Percentiles rank a stretch among this genome's conserved stretches.
phyloP scores from a whole-genome alignment of 768 basidiomycete genomes.

The Mrakia frigida region DNA sequence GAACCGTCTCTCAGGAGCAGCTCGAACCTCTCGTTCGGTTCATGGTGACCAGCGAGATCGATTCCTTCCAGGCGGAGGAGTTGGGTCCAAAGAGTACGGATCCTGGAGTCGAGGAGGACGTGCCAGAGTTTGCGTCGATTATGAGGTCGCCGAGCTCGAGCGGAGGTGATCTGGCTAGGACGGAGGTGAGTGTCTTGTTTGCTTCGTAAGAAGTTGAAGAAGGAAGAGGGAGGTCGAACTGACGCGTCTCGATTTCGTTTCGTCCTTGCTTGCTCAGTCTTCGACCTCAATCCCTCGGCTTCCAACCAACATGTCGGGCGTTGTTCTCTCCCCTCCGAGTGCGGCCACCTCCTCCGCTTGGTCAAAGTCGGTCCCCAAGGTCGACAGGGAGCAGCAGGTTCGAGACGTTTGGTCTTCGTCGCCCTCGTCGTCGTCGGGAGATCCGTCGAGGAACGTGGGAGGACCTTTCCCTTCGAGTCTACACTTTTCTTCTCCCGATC shows the following conservation, averaged over 20 bases:
- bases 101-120: slow-evolving; percentile 22
- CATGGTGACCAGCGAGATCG: slow-evolving; percentile 30
- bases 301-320: neutral
- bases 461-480: slow-evolving; percentile 6
- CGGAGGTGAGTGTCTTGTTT: slow-evolving; percentile 7
- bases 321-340: slow-evolving; percentile 29
- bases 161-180: slow-evolving; percentile 4
- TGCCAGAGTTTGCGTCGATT: slow-evolving; percentile 28
- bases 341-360: slow-evolving; percentile 30
- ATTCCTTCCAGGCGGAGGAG: slow-evolving; percentile 19
- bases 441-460: neutral
- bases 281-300: slow-evolving; percentile 12
- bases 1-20: slow-evolving; percentile 24
- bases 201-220: neutral
- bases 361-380: slow-evolving; percentile 12
- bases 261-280: slow-evolving; percentile 14
- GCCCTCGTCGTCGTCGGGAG: neutral
- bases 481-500: neutral
- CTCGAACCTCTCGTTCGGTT: slow-evolving; percentile 29
- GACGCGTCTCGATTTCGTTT: neutral
- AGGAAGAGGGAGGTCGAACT: neutral
- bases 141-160: slow-evolving; percentile 25
- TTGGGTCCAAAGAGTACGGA: slow-evolving; percentile 22
- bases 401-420: slow-evolving; percentile 21
- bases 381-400: slow-evolving; percentile 24